phyloP scores from a whole-genome alignment of 2,329 filamentous ascomycete genomes.

The Claviceps humidiphila region DNA sequence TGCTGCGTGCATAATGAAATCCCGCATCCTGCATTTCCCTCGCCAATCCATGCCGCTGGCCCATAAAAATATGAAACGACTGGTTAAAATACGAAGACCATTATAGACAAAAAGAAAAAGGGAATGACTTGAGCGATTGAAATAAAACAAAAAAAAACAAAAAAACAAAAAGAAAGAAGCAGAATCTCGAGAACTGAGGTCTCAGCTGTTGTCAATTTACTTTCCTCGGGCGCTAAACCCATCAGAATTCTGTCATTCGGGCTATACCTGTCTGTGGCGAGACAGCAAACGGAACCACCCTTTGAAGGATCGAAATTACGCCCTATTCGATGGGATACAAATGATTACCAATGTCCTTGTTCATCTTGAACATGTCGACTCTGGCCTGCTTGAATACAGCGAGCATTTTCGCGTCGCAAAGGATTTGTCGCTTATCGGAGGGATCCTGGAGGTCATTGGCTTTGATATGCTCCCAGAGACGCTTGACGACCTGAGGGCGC shows the following conservation, averaged over 20 bases:
- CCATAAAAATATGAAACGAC: slow-evolving; percentile 1
- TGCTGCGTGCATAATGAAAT: neutral
- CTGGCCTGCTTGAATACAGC: slow-evolving; percentile 82
- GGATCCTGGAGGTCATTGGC: slow-evolving; percentile 80
- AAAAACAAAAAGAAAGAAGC: neutral
- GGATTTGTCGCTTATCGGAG: slow-evolving; percentile 79
- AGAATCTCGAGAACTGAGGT: slow-evolving; percentile 1
- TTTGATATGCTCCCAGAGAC: slow-evolving; percentile 93
- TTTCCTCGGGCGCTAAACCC: slow-evolving; percentile 7
- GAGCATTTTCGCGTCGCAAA: slow-evolving; percentile 82
- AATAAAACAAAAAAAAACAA: neutral
- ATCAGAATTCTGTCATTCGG: neutral
- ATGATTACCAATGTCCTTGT: slow-evolving; percentile 84
- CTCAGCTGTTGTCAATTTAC: neutral
- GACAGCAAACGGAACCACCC: neutral
- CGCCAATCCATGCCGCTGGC: slow-evolving; percentile 7
- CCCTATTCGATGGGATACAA: slow-evolving; percentile 73
- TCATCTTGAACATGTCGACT: slow-evolving; percentile 99
- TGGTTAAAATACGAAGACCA: neutral
- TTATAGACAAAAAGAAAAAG: neutral
- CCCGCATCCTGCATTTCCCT: neutral
- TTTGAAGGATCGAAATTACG: slow-evolving; percentile 10
- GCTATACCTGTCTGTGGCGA: neutral
- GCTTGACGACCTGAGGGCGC: slow-evolving; percentile 89
- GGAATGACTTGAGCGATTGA: too few relatives aligned